Conservation (phyloP, 2,329 filamentous ascomycete species). For the Purpureocillium takamizusanense region DNA sequence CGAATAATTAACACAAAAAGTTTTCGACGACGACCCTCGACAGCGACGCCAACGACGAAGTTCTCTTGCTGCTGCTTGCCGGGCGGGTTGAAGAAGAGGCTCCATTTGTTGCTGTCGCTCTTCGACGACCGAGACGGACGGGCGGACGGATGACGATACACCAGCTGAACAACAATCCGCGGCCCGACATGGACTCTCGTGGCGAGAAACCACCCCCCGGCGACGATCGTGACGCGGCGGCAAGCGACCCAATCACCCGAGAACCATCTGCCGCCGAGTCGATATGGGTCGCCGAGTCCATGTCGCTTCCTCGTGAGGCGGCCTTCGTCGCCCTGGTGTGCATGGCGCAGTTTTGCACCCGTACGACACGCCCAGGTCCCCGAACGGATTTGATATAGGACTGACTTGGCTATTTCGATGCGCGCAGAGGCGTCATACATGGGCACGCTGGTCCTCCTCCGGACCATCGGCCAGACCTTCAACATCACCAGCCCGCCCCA, state of each 20-base stretch:
- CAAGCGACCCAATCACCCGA: background rate
- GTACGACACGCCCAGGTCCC: conserved; percentile 8
- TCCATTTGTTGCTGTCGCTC: too few relatives aligned
- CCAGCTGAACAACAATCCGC: too few relatives aligned
- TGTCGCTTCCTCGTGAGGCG: conserved; percentile 18
- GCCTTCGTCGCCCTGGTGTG: conserved; percentile 34
- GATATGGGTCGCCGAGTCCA: conserved; percentile 12
- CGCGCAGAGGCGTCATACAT: conserved; percentile 22
- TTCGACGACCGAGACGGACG: too few relatives aligned
- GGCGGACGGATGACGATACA: too few relatives aligned
- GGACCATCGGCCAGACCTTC: conserved; percentile 38
- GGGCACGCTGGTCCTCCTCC: conserved; percentile 33
- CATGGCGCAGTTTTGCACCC: conserved; percentile 32
- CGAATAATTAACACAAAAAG: too few relatives aligned
- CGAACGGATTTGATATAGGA: background rate
- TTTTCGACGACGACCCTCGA: too few relatives aligned
- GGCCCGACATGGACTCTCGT: background rate
- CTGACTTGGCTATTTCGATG: background rate
- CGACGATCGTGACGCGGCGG: too few relatives aligned
- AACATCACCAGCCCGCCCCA: conserved; percentile 29
- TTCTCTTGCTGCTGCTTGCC: too few relatives aligned
- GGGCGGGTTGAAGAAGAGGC: too few relatives aligned
- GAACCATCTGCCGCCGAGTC: conserved; percentile 4
- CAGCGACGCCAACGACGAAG: too few relatives aligned
- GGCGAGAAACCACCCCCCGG: background rate